These are phyloP conservation scores for Aplosporella prunicola DNA, from an alignment of 2,329 filamentous ascomycete genomes.

Conservation along the genomic window DNA sequence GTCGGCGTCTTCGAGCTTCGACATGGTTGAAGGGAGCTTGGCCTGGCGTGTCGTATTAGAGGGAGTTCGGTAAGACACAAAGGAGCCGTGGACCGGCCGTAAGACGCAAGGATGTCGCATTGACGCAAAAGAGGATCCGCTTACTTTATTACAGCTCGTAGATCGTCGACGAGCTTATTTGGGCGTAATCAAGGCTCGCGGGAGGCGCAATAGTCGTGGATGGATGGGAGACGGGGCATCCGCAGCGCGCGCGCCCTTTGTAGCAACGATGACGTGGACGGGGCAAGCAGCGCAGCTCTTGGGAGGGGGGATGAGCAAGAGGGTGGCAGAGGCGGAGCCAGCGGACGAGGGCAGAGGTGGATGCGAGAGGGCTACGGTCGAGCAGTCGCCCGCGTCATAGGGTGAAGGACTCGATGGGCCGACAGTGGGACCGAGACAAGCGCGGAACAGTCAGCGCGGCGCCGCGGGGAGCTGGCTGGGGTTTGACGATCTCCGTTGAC, in stretches of 20 bases:
- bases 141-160: slow-evolving; percentile 2
- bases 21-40: slow-evolving; percentile 7
- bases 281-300: not conserved
- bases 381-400: slow-evolving; percentile 10
- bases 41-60: no score
- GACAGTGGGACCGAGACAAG: no score
- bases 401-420: no score
- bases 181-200: not conserved
- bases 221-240: slow-evolving; percentile 1
- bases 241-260: not conserved
- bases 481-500: no score
- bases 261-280: not conserved
- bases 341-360: not conserved
- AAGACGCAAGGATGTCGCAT: slow-evolving; percentile 1
- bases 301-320: not conserved
- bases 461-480: no score
- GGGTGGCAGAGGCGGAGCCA: not conserved
- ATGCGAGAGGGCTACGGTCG: not conserved
- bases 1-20: slow-evolving; percentile 7
- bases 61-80: no score
- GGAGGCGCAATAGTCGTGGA: not conserved
- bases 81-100: not conserved
- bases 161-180: slow-evolving; percentile 2
- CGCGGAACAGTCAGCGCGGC: no score
- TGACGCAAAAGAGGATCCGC: slow-evolving; percentile 4